Conservation (phyloP, 805 yeast species). For the Lachancea meyersii region DNA sequence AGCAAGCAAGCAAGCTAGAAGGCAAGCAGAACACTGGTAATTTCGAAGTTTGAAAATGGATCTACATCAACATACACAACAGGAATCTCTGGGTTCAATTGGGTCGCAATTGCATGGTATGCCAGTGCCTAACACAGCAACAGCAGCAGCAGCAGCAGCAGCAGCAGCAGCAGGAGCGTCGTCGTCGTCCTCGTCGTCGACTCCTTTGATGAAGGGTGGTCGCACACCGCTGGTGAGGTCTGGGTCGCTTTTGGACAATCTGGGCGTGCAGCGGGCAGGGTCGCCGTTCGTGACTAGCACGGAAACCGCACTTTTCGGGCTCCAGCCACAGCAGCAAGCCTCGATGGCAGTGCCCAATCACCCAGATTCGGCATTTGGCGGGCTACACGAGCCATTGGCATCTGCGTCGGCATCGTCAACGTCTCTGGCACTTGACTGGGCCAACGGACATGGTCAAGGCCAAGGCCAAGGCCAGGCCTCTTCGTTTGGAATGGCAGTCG, state of each 20-base stretch:
- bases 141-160: no score
- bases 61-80: constrained; percentile 6
- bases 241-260: constrained; percentile 22
- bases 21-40: not conserved
- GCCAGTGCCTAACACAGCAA: constrained; percentile 9
- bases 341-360: no score
- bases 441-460: constrained; percentile 1
- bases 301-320: not conserved
- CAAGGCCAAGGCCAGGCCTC: not conserved
- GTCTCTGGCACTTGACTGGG: constrained; percentile 11
- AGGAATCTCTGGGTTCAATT: constrained; percentile 19
- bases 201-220: constrained; percentile 8
- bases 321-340: constrained; percentile 5
- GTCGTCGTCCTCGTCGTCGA: constrained; percentile 6
- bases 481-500: not conserved
- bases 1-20: not conserved
- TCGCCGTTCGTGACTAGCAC: constrained; percentile 17
- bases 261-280: constrained; percentile 23
- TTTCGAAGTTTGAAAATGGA: constrained; percentile 11
- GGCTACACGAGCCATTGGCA: constrained; percentile 5
- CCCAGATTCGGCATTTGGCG: constrained; percentile 2
- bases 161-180: no score
- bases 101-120: constrained; percentile 17
- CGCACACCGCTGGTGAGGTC: constrained; percentile 17
- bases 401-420: constrained; percentile 10